Percentiles rank a stretch among this genome's conserved stretches.
These are phyloP conservation scores for Auricularia sp. DNA, from an alignment of 768 basidiomycete genomes.

Conservation along the genomic window DNA sequence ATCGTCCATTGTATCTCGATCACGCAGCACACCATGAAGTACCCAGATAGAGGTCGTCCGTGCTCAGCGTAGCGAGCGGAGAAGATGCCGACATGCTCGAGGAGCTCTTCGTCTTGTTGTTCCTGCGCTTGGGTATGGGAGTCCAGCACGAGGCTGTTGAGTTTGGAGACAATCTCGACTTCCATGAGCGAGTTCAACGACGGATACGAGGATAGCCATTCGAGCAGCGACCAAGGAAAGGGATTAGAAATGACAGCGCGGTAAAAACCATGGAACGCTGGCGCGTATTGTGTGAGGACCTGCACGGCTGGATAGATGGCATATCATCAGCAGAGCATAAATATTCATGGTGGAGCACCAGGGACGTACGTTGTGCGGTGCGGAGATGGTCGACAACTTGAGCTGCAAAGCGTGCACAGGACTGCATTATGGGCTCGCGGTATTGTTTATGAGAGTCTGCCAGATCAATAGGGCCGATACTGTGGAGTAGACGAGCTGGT, in stretches of 20 bases:
- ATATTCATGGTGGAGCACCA: background rate
- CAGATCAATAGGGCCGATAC: conserved; percentile 65
- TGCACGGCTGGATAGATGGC: conserved; percentile 41
- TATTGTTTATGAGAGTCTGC: conserved; percentile 43
- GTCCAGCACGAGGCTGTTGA: conserved; percentile 61
- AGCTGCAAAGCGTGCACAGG: conserved; percentile 52
- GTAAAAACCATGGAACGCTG: conserved; percentile 78
- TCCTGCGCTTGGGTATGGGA: conserved; percentile 45
- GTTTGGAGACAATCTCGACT: conserved; percentile 53
- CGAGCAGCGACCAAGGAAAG: conserved; percentile 58
- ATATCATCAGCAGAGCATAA: background rate
- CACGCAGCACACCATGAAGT: conserved; percentile 83
- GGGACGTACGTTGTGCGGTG: conserved; percentile 40
- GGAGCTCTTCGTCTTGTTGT: conserved; percentile 31
- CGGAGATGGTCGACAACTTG: conserved; percentile 47
- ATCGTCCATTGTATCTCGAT: conserved; percentile 80
- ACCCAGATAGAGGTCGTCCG: conserved; percentile 74
- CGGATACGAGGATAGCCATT: conserved; percentile 50
- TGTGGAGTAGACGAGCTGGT: conserved; percentile 73
- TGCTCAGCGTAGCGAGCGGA: conserved; percentile 63
- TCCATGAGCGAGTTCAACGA: conserved; percentile 53
- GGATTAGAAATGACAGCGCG: conserved; percentile 73
- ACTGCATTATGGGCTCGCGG: conserved; percentile 38
- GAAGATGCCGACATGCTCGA: conserved; percentile 57
- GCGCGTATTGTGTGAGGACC: conserved; percentile 64